Evolutionary conservation across 306 rosid genomes (phyloP), one percentile per base, ranked within the genome.

Genomic region (Dalbergia oliveri): DNA sequence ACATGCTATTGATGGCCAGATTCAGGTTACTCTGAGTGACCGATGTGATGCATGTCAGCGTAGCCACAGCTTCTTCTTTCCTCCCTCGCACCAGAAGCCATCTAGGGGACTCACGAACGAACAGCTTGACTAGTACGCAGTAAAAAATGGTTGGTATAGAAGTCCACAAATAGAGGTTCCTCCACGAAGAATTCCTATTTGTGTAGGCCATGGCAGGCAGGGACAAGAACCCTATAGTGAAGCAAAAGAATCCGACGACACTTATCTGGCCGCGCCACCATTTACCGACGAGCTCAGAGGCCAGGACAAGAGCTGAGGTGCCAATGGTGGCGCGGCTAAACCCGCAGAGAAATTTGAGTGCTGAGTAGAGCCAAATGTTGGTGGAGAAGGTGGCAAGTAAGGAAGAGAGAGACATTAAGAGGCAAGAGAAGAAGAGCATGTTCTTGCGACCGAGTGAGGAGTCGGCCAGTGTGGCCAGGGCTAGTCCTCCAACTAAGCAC

Each of bases 201-300:
- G 21, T 4, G 43, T 87, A 92, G 19, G 92, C 95, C 11, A 89
- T 77, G 8, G 66, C 75, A 0, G 97, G 91, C 0, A 90, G 85
- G 1, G 92, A 90, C 7, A 92, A 67, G 66, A 92, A 88, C 11
- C 97, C 95, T 0, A 88, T 1, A 0, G 88, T 81, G 89, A 88
- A 92, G 66, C 79, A 72, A 9, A 92, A 59, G 87, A 92, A 92
- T 4, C 92, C 95, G 0, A 84, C 47, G 0, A 78, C 77, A 0
- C 92, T 87, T 0, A 86, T 75, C 37, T 87, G 86, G 6, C 88
- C 86, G 0, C 92, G 80, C 87, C 91, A 81, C 8, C 69, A 12
- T 31, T 78, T 89, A 0, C 95, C 95, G 0, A 88, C 92, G 5
- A 86, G 86, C 84, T 90, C 95, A 0, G 95, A 83, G 0, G 91